A percentile compares a stretch with the other conserved stretches of the same genome.
These are phyloP conservation scores for Citrus trifoliata DNA, from an alignment of 345 rosid species.

Conservation along the genomic window DNA sequence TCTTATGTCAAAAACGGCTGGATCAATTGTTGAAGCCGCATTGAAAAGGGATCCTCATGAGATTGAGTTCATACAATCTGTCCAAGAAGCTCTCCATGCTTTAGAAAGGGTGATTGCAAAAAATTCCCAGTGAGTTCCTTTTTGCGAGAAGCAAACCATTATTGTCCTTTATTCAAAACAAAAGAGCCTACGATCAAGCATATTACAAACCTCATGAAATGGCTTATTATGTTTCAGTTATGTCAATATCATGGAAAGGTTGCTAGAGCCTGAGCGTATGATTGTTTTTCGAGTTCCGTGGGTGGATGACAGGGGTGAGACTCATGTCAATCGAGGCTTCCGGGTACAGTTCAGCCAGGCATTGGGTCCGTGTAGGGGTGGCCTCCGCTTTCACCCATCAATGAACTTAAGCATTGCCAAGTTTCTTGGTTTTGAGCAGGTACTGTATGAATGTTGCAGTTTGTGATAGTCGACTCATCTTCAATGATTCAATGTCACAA, in stretches of 20 bases:
- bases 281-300: conserved; percentile 94
- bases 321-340: conserved; percentile 93
- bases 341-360: conserved; percentile 96
- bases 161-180: conserved; percentile 18
- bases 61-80: conserved; percentile 85
- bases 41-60: conserved; percentile 96
- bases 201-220: conserved; percentile 13
- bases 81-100: conserved; percentile 96
- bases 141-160: conserved; percentile 18
- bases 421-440: conserved; percentile 98
- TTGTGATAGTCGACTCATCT: conserved; percentile 9
- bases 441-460: conserved; percentile 21
- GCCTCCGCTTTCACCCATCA: conserved; percentile 90
- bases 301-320: conserved; percentile 98
- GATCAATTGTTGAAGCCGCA: conserved; percentile 88
- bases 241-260: conserved; percentile 91
- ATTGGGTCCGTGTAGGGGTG: conserved; percentile 95
- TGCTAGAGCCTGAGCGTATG: conserved; percentile 92
- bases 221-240: conserved; percentile 56
- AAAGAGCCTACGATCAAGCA: conserved; percentile 9
- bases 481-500: conserved; percentile 3
- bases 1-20: conserved; percentile 98
- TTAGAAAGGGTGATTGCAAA: conserved; percentile 98
- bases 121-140: conserved; percentile 81
- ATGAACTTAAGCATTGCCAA: conserved; percentile 88